Conservation (phyloP, 78 protist species). For the Dictyostelium citrinum region DNA sequence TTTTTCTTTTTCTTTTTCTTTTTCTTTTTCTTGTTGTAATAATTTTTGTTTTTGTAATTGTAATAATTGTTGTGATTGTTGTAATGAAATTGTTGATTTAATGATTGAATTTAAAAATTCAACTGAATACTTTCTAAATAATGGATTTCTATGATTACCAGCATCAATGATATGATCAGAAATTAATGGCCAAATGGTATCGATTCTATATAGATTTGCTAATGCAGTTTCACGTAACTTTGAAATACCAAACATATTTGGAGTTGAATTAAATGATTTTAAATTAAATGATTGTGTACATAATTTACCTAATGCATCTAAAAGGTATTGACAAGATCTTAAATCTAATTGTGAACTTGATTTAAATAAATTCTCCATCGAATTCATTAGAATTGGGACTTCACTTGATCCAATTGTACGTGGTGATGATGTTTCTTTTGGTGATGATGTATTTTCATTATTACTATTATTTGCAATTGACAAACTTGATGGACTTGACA, state of each 20-base stretch:
- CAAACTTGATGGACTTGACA: background rate
- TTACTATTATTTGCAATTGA: background rate
- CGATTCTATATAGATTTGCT: conserved; percentile 55
- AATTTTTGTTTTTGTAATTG: background rate
- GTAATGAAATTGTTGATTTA: conserved; percentile 6
- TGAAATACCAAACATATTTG: conserved; percentile 52
- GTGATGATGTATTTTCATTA: background rate
- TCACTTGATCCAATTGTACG: conserved; percentile 18
- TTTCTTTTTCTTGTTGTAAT: background rate
- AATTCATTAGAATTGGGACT: conserved; percentile 31
- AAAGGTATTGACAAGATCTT: conserved; percentile 28
- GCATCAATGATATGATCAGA: conserved; percentile 52
- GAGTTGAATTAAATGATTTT: conserved; percentile 27
- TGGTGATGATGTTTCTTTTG: conserved; percentile 15
- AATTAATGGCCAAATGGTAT: conserved; percentile 54
- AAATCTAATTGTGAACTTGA: conserved; percentile 33
- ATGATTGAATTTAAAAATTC: conserved; percentile 43
- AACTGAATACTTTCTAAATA: conserved; percentile 39
- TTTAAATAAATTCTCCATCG: conserved; percentile 56
- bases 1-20: too few relatives aligned
- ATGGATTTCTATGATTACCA: conserved; percentile 42
- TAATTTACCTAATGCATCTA: conserved; percentile 52
- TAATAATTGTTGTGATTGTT: background rate
- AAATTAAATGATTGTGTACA: conserved; percentile 33
- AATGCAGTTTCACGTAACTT: conserved; percentile 50